These are phyloP conservation scores for Suillus cothurnatus DNA, from an alignment of 768 basidiomycete genomes.

Conservation along the genomic window DNA sequence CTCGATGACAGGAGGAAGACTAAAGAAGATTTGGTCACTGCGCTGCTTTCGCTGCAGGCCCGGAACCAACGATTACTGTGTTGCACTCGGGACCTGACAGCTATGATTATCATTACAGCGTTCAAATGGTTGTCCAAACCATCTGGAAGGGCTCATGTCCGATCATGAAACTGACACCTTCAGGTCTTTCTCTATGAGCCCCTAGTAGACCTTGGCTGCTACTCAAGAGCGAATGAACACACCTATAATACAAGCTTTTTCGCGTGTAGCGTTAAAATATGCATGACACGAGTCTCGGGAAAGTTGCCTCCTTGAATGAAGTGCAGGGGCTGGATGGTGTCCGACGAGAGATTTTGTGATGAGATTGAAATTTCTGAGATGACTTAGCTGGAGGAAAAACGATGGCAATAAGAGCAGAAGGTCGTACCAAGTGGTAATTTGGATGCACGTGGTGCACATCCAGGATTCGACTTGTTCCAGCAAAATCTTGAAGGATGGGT, in stretches of 20 bases:
- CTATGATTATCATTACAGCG: background rate
- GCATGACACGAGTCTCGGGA: background rate
- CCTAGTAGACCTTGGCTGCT: background rate
- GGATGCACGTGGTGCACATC: conserved; percentile 57
- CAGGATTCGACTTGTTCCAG: conserved; percentile 49
- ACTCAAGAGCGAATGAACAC: background rate
- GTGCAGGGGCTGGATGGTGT: conserved; percentile 38
- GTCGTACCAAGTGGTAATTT: conserved; percentile 47
- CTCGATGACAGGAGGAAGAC: no score
- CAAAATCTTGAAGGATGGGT: conserved; percentile 62
- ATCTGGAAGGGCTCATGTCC: background rate
- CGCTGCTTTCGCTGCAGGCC: no score
- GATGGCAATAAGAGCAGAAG: conserved; percentile 56
- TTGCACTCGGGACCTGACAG: no score
- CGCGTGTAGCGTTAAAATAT: background rate
- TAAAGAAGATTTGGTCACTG: no score
- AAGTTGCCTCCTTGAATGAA: background rate
- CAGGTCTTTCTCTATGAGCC: background rate
- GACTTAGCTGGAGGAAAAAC: conserved; percentile 79
- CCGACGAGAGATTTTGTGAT: conserved; percentile 80
- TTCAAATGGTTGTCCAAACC: background rate
- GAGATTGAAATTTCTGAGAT: conserved; percentile 73
- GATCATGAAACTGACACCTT: background rate
- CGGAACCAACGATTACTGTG: no score
- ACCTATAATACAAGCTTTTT: background rate